Conservation (phyloP, 2,329 filamentous ascomycete genomes). For the Chaetomiaceae sp. region DNA sequence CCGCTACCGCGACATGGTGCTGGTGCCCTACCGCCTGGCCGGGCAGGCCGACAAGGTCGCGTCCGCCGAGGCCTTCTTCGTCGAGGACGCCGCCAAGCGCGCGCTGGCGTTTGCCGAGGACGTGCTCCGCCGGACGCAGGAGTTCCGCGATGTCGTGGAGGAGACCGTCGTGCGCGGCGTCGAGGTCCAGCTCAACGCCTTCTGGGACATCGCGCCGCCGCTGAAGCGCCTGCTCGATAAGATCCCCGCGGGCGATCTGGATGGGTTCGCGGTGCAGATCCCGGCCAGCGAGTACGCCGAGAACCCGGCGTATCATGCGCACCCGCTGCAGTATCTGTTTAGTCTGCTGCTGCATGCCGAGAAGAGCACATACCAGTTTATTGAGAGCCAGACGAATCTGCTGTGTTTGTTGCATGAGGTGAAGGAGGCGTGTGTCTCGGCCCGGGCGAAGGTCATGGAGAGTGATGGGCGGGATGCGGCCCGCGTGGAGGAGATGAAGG, state of each 20-base stretch:
- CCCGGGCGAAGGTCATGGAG: slow-evolving; percentile 58
- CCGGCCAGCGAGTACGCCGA: slow-evolving; percentile 75
- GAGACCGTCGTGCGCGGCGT: slow-evolving; percentile 81
- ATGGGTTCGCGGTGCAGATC: slow-evolving; percentile 66
- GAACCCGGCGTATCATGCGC: slow-evolving; percentile 72
- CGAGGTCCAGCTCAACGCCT: slow-evolving; percentile 84
- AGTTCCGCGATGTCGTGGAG: slow-evolving; percentile 74
- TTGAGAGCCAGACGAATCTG: slow-evolving; percentile 87
- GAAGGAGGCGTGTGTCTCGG: slow-evolving; percentile 67
- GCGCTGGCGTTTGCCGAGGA: slow-evolving; percentile 65
- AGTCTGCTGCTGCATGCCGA: slow-evolving; percentile 78
- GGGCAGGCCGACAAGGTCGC: slow-evolving; percentile 73
- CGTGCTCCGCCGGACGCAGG: slow-evolving; percentile 64
- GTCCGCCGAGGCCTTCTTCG: slow-evolving; percentile 76
- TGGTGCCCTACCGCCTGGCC: slow-evolving; percentile 68
- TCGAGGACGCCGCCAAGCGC: slow-evolving; percentile 67
- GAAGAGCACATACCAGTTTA: slow-evolving; percentile 93
- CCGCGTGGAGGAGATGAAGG: slow-evolving; percentile 50
- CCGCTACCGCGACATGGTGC: slow-evolving; percentile 76
- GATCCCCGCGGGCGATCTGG: slow-evolving; percentile 55
- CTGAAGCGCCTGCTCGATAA: slow-evolving; percentile 72
- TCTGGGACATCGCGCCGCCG: slow-evolving; percentile 94
- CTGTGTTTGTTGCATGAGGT: slow-evolving; percentile 88
- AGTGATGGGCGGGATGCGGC: slow-evolving; percentile 48
- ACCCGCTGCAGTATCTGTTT: slow-evolving; percentile 87